Evolutionary conservation across 2,329 filamentous ascomycete species (phyloP), one percentile per base, ranked within the genome.

Genomic region (Exophiala phaeomuriformis): DNA sequence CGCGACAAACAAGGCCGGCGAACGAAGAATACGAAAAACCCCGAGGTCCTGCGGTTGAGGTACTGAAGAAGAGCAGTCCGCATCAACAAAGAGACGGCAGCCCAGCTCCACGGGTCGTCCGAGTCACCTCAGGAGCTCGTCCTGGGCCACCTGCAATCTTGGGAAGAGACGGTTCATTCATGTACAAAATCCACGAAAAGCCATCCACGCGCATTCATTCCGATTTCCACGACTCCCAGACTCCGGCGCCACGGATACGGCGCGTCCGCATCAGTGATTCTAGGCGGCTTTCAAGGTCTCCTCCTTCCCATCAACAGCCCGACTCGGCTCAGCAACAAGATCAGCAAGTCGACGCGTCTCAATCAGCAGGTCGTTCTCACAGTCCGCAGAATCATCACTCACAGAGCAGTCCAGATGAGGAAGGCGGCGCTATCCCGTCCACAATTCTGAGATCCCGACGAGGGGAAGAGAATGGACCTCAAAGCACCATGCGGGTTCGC

Each of bases 401-500:
- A 3, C 54, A 69, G 55, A 64, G 63, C 32, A 67, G 68, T 53
- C 48, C 54, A n/a, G 57, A 59, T 3, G 61, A 57, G 40, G 52
- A 56, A 27, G 52, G 51, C 46, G 35, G 67, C 32, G 62, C 59
- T 1, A 67, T 67, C 3, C 63, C 69, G 30, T 65, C 69, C 9
- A 73, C 71, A 8, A 67, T 69, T 5, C 57, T 69, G 31, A 66
- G 71, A 19, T 62, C 68, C 35, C 69, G 71, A 5, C 75, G 77
- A 47, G 81, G 81, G 2, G 85, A 90, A 28, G 83, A 86, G 33
- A 71, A 73, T 33, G 83, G 80, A 9, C 72, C 82, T 1, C 86
- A 88, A 56, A 84, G 84, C 62, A 89, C 88, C 0, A 81, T 90
- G 76, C 80, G 88, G 3, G 75, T 90, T 54, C 91, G 90, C 70